Conservation (phyloP, 2,329 filamentous ascomycete species). For the Chlorencoelia australis region DNA sequence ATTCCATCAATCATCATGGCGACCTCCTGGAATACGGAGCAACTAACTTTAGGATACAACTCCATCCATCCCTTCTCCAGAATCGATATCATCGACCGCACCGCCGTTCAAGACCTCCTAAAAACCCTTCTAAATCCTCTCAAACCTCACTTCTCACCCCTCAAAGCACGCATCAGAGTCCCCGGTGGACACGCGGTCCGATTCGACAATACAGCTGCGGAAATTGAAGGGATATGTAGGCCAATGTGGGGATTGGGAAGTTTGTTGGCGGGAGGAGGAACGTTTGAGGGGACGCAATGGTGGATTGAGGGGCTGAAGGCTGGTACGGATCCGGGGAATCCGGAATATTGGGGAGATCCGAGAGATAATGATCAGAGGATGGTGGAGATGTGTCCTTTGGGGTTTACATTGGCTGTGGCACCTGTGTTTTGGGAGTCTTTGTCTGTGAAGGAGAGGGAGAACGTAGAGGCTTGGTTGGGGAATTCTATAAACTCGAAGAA, state of each 20-base stretch:
- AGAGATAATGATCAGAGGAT: constrained; percentile 71
- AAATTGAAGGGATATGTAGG: constrained; percentile 49
- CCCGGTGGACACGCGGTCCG: constrained; percentile 62
- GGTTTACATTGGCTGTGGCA: constrained; percentile 63
- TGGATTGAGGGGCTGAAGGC: constrained; percentile 62
- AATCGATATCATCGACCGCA: constrained; percentile 39
- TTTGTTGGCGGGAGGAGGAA: constrained; percentile 56
- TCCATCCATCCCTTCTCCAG: constrained; percentile 45
- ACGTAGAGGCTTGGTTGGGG: constrained; percentile 63
- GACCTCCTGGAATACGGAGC: constrained; percentile 9
- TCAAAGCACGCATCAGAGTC: constrained; percentile 54
- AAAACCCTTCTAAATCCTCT: constrained; percentile 59
- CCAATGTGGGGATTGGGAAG: constrained; percentile 68
- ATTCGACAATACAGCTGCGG: constrained; percentile 68
- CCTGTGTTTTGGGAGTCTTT: constrained; percentile 41
- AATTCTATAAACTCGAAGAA: constrained; percentile 71
- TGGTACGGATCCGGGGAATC: constrained; percentile 58
- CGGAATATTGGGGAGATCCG: constrained; percentile 70
- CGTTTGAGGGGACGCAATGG: constrained; percentile 52
- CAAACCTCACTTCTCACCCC: constrained; percentile 59
- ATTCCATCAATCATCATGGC: background rate
- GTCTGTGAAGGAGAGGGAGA: constrained; percentile 48
- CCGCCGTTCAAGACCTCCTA: constrained; percentile 51
- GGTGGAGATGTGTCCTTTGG: constrained; percentile 77
- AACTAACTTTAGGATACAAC: constrained; percentile 37